Conservation (phyloP, 2,329 filamentous ascomycete genomes). For the Fusarium chlamydosporum region DNA sequence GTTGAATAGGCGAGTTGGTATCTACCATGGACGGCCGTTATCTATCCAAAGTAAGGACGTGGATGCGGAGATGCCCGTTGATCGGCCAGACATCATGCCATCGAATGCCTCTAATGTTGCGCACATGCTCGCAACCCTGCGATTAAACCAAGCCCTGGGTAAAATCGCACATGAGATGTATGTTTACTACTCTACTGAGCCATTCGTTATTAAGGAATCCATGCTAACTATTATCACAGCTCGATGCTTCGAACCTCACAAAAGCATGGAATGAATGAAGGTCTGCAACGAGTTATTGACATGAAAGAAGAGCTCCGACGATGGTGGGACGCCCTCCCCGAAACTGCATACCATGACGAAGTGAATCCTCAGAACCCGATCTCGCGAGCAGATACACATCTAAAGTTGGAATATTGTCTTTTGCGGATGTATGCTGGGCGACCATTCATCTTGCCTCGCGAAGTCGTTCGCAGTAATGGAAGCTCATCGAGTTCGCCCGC, state of each 20-base stretch:
- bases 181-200: slow-evolving; percentile 20
- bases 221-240: slow-evolving; percentile 44
- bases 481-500: slow-evolving; percentile 53
- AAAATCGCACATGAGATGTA: slow-evolving; percentile 59
- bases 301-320: slow-evolving; percentile 56
- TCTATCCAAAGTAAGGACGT: slow-evolving; percentile 67
- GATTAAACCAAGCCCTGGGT: slow-evolving; percentile 55
- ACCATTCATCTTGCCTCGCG: slow-evolving; percentile 64
- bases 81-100: slow-evolving; percentile 61
- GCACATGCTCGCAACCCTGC: slow-evolving; percentile 62
- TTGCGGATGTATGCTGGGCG: slow-evolving; percentile 68
- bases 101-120: slow-evolving; percentile 60
- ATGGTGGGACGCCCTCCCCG: slow-evolving; percentile 58
- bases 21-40: slow-evolving; percentile 68
- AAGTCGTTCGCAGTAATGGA: slow-evolving; percentile 47
- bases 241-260: slow-evolving; percentile 54
- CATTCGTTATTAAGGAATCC: neutral
- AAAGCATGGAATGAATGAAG: slow-evolving; percentile 53
- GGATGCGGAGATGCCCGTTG: slow-evolving; percentile 66
- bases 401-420: slow-evolving; percentile 67
- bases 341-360: slow-evolving; percentile 55
- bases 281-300: slow-evolving; percentile 54
- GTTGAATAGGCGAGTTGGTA: slow-evolving; percentile 64
- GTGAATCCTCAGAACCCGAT: slow-evolving; percentile 58
- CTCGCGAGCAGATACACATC: slow-evolving; percentile 64